A percentile compares a stretch with the other conserved stretches of the same genome.
Evolutionary conservation across 495 filamentous ascomycete genomes (phyloP).

Genomic region (Rhypophila decipiens): DNA sequence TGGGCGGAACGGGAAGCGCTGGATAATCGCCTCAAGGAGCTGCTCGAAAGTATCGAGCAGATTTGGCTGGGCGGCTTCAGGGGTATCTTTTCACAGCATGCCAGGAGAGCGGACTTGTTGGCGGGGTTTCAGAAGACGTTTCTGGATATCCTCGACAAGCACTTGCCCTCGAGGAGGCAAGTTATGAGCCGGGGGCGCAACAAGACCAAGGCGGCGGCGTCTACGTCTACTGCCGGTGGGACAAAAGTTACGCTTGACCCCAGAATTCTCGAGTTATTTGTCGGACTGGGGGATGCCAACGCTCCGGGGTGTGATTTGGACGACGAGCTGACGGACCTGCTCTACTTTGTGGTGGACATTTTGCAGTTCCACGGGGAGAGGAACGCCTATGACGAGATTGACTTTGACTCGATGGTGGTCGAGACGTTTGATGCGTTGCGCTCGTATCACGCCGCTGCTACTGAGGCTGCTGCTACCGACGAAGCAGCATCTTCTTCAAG

Average conservation of each 20-base stretch:
- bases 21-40: conserved; percentile 67
- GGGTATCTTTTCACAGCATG: conserved; percentile 76
- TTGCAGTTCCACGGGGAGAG: conserved; percentile 93
- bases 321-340: conserved; percentile 77
- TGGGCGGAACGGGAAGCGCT: conserved; percentile 79
- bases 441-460: conserved; percentile 59
- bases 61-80: conserved; percentile 94
- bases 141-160: conserved; percentile 72
- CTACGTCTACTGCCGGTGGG: background rate
- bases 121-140: conserved; percentile 70
- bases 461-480: conserved; percentile 23
- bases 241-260: conserved; percentile 59
- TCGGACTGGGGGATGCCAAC: conserved; percentile 70
- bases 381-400: conserved; percentile 96
- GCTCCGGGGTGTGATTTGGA: conserved; percentile 64
- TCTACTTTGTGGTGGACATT: conserved; percentile 95
- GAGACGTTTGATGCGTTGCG: conserved; percentile 76
- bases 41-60: conserved; percentile 79
- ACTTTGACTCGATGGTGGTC: conserved; percentile 84
- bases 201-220: conserved; percentile 26
- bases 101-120: conserved; percentile 53
- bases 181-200: conserved; percentile 37
- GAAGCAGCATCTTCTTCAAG: too few species aligned
- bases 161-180: conserved; percentile 78
- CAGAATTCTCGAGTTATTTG: conserved; percentile 78